A percentile compares a stretch with the other conserved stretches of the same genome.
phyloP scores from a whole-genome alignment of 73 alveolate species.

The Symbiodinium pilosum region DNA sequence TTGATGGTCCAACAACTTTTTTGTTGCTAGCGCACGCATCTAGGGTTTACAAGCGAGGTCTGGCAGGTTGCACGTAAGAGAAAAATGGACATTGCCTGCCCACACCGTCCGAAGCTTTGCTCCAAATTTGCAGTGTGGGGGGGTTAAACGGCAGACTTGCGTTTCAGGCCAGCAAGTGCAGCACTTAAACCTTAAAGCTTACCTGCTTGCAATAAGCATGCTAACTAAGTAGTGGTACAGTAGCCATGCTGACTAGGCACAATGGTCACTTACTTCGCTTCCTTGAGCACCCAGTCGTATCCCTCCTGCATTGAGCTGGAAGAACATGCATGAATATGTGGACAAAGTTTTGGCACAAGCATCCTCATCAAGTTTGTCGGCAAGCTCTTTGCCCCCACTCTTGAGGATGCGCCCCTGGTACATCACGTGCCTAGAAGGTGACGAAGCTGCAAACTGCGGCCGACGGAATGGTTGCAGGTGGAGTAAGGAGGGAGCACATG shows the following conservation, averaged over 20 bases:
- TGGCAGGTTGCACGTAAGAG: neutral
- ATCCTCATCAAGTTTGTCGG: slow-evolving; percentile 73
- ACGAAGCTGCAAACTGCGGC: neutral
- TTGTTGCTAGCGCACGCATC: too few relatives aligned
- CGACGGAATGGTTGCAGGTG: neutral
- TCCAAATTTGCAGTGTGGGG: neutral
- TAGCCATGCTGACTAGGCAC: neutral
- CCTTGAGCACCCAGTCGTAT: slow-evolving; percentile 83
- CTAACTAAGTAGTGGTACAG: too few relatives aligned
- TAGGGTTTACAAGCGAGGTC: slow-evolving; percentile 6
- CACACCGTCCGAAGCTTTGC: neutral
- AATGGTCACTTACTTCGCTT: slow-evolving; percentile 18
- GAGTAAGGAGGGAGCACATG: slow-evolving; percentile 43
- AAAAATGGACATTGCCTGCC: neutral
- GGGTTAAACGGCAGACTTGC: neutral
- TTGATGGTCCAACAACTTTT: too few relatives aligned
- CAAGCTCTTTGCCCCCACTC: slow-evolving; percentile 93
- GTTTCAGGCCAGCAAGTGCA: neutral
- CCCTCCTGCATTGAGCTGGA: slow-evolving; percentile 87
- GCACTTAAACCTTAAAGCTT: neutral
- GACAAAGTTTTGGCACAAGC: neutral
- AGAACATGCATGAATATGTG: neutral
- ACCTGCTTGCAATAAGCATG: neutral
- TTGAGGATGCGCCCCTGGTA: slow-evolving; percentile 91
- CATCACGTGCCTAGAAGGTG: slow-evolving; percentile 81